Conservation (phyloP, 805 yeast genomes). For the Barnettozyma sucrosica region DNA sequence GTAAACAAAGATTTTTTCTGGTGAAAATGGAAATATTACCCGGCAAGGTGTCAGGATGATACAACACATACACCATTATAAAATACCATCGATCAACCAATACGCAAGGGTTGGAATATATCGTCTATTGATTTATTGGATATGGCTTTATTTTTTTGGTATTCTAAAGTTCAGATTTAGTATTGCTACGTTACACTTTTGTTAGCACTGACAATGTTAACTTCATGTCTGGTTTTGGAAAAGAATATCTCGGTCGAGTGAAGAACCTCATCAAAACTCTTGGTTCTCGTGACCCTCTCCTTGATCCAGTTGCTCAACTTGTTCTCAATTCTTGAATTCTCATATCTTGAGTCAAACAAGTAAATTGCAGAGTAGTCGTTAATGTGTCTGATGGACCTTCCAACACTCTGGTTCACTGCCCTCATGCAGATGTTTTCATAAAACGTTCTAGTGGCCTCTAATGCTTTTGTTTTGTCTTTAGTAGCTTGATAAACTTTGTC, state of each 20-base stretch:
- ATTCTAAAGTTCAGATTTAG: too few species aligned
- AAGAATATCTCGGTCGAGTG: slow-evolving; percentile 21
- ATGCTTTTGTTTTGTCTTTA: slow-evolving; percentile 40
- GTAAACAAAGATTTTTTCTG: slow-evolving; percentile 7
- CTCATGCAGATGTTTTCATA: slow-evolving; percentile 87
- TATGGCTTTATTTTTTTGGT: too few species aligned
- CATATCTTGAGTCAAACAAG: slow-evolving; percentile 63
- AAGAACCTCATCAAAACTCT: slow-evolving; percentile 16
- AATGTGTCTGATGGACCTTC: slow-evolving; percentile 82
- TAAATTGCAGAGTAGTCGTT: slow-evolving; percentile 75
- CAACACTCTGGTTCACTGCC: slow-evolving; percentile 87
- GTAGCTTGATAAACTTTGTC: slow-evolving; percentile 42
- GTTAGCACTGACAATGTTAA: too few species aligned
- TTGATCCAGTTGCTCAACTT: slow-evolving; percentile 76
- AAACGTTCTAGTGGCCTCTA: slow-evolving; percentile 44
- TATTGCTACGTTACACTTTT: too few species aligned
- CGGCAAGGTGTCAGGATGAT: slow-evolving; percentile 1
- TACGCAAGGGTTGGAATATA: too few species aligned
- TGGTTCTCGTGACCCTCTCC: slow-evolving; percentile 30
- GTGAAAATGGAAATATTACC: not conserved
- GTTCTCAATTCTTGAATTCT: slow-evolving; percentile 36
- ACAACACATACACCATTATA: too few species aligned
- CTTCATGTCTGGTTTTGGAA: not conserved
- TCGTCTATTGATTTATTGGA: too few species aligned
- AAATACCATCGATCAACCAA: too few species aligned